A percentile compares a stretch with the other conserved stretches of the same genome.
These are phyloP conservation scores for Labyrinthula sp. DNA, from an alignment of 352 stramenopile species.

Conservation along the genomic window DNA sequence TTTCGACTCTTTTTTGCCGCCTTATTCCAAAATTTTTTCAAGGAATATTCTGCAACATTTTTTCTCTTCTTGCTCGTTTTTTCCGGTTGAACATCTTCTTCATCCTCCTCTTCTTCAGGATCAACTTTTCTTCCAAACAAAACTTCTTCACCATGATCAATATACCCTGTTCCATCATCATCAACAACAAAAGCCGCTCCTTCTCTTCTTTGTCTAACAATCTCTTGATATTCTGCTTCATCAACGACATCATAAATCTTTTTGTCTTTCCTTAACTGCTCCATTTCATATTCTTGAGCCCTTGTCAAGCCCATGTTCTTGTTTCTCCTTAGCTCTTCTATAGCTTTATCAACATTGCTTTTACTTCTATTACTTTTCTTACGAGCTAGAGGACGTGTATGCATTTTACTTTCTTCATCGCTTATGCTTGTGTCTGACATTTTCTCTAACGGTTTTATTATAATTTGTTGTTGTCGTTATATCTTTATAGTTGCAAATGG, in stretches of 20 bases:
- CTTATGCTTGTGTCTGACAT: too few relatives aligned
- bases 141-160: constrained; percentile 28
- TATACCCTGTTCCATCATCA: constrained; percentile 25
- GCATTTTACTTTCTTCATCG: too few relatives aligned
- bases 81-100: constrained; percentile 13
- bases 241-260: constrained; percentile 11
- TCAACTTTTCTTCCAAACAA: constrained; percentile 1
- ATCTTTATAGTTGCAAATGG: too few relatives aligned
- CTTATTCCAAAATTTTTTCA: constrained; percentile 1
- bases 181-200: constrained; percentile 30
- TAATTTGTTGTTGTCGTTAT: too few relatives aligned
- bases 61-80: constrained; percentile 4
- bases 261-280: constrained; percentile 25
- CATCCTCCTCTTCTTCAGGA: constrained; percentile 15
- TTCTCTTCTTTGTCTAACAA: constrained; percentile 2
- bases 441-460: too few relatives aligned
- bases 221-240: constrained; percentile 25
- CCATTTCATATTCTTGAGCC: constrained; percentile 27
- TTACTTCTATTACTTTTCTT: too few relatives aligned
- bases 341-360: too few relatives aligned
- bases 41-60: background rate
- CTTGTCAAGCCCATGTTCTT: constrained; percentile 20
- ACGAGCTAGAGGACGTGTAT: too few relatives aligned
- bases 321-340: too few relatives aligned
- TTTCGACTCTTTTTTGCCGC: background rate